Conservation (phyloP, 441 rosid genomes). For the Mallotus japonicus region DNA sequence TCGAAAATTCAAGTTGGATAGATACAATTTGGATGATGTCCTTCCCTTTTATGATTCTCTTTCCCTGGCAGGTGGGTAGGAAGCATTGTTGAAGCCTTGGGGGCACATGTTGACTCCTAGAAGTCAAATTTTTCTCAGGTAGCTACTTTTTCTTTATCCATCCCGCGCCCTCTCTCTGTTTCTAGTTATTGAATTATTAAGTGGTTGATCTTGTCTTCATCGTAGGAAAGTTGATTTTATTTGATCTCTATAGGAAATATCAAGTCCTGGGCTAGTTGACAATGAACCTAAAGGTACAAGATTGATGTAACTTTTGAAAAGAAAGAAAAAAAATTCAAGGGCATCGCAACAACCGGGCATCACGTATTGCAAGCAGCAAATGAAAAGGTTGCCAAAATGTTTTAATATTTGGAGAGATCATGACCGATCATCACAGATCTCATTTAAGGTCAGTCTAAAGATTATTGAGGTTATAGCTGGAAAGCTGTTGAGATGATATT, state of each 20-base stretch:
- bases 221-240: not conserved
- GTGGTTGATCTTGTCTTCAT: not conserved
- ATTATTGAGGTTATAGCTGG: constrained; percentile 13
- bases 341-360: too few species aligned
- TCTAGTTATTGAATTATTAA: not conserved
- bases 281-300: constrained; percentile 11
- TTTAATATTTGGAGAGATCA: constrained; percentile 5
- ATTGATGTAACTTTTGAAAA: constrained; percentile 8
- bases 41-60: not conserved
- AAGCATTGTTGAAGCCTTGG: constrained; percentile 75
- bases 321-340: too few species aligned
- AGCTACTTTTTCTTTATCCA: not conserved
- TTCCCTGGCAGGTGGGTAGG: constrained; percentile 67
- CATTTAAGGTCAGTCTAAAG: constrained; percentile 28
- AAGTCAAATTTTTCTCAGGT: constrained; percentile 25
- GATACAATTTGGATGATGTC: not conserved
- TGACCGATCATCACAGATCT: constrained; percentile 13
- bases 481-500: not conserved
- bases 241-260: constrained; percentile 21
- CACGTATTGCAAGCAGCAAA: constrained; percentile 13
- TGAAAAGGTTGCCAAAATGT: constrained; percentile 10
- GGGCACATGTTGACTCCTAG: constrained; percentile 39
- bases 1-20: not conserved
- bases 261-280: not conserved
- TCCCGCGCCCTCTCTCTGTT: too few species aligned